Percentiles rank a stretch among this genome's conserved stretches.
phyloP scores from a whole-genome alignment of 345 rosid genomes.

The Abelmoschus esculentus region DNA sequence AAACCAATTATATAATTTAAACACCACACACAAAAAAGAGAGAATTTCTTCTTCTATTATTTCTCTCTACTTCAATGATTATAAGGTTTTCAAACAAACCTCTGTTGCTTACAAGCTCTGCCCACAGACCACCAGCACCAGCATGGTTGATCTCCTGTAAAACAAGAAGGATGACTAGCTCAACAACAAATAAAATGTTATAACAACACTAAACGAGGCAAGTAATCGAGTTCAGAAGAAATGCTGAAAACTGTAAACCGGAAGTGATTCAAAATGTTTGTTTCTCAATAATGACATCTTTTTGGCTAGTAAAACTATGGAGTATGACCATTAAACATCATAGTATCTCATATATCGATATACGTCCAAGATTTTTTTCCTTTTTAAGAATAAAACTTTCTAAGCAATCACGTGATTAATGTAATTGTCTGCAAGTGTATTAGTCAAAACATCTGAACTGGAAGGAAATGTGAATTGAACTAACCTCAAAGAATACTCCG shows the following conservation, averaged over 20 bases:
- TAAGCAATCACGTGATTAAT: not conserved
- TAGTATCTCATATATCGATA: not conserved
- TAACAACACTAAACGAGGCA: not conserved
- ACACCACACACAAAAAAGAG: not conserved
- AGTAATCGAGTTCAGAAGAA: not conserved
- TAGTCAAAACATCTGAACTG: not conserved
- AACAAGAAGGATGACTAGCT: constrained; percentile 2
- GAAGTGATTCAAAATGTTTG: not conserved
- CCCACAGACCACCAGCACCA: constrained; percentile 98
- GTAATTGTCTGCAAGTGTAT: not conserved
- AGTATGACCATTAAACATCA: not conserved
- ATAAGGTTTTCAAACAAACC: constrained; percentile 38
- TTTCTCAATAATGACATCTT: not conserved
- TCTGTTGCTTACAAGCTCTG: constrained; percentile 89
- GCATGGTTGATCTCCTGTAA: constrained; percentile 98
- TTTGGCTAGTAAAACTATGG: not conserved
- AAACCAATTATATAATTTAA: constrained; percentile 2
- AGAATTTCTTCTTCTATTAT: not conserved
- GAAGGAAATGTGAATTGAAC: not conserved
- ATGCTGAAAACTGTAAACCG: not conserved
- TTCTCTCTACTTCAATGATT: not conserved
- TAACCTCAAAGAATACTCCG: constrained; percentile 92
- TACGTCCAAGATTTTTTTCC: not conserved
- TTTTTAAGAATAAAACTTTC: not conserved
- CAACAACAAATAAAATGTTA: not conserved